Evolutionary conservation across 2,329 filamentous ascomycete genomes (phyloP).

Genomic region (Pyrenochaeta sp.): DNA sequence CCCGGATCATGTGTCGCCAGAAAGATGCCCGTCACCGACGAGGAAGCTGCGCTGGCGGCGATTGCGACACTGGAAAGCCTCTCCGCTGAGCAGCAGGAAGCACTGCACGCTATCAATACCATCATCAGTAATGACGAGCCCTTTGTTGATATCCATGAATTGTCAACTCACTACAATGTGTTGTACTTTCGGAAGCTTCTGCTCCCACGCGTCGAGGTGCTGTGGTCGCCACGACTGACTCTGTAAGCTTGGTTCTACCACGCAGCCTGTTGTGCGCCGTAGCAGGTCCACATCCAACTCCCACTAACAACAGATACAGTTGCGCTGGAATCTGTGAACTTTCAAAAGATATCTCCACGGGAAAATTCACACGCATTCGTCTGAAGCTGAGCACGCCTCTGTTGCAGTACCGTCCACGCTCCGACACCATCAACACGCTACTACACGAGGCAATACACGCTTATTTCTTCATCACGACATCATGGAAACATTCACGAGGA

Average conservation of each 20-base stretch:
- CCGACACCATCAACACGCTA: conserved; percentile 55
- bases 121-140: conserved; percentile 51
- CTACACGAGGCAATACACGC: conserved; percentile 57
- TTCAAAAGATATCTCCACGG: conserved; percentile 47
- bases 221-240: conserved; percentile 56
- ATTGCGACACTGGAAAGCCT: conserved; percentile 46
- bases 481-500: conserved; percentile 53
- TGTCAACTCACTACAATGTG: conserved; percentile 52
- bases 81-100: conserved; percentile 45
- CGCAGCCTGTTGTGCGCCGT: conserved; percentile 9
- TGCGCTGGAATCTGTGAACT: conserved; percentile 58
- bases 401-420: conserved; percentile 54
- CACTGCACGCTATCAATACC: conserved; percentile 44
- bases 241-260: conserved; percentile 39
- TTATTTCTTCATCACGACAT: conserved; percentile 57
- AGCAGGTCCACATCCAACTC: conserved; percentile 8
- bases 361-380: conserved; percentile 51
- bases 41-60: conserved; percentile 52
- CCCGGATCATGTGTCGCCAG: conserved; percentile 16
- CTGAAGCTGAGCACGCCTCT: conserved; percentile 56
- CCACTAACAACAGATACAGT: conserved; percentile 31
- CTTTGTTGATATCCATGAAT: conserved; percentile 52
- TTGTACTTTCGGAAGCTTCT: conserved; percentile 55
- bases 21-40: conserved; percentile 52
- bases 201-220: conserved; percentile 51